Evolutionary conservation across 2,329 filamentous ascomycete species (phyloP), one percentile per base, ranked within the genome.

Genomic region (Massarina eburnea): DNA sequence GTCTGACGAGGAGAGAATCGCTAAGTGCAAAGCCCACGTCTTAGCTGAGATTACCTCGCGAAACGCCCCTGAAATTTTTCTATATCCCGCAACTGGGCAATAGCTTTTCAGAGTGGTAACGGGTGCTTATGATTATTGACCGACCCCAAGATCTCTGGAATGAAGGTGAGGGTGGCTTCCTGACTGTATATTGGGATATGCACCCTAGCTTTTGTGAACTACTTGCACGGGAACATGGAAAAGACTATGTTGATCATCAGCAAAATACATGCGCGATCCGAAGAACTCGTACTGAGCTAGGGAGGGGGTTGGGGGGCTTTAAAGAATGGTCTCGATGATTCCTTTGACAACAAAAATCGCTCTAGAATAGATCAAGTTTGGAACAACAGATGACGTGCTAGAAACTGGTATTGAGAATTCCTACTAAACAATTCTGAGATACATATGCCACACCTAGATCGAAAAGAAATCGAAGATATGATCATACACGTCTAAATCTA

Each of bases 111-210:
- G 24, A 29, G 43, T 52, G 44, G 46, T 26, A 49, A 20, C 29
- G 43, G 17, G 38, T 33, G 20, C 27, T 49, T 40, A 18, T 52
- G 10, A 47, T 52, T 14, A 47, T 49, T 12, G 46, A 49, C 27
- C 26, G 12, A 35, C 39, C 43, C 2, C 27, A 49, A 43, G 39
- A 42, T 40, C 46, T 32, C 34, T 52, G 41, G 49, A 43, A 49
- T 45, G 17, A 47, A 24, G 41, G 18, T 29, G 35, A 49, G 41
- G 41, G 38, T 14, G 49, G 44, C 17, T 49, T 52, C 35, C 41
- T 52, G 21, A 41, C 41, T 49, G 46, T 52, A 29, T 49, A 49
- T 45, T 52, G 44, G 49, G 44, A 45, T 45, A 1, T 10, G 41
- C 15, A 30, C 30, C 36, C 41, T 8, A 30, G 30, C 6, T 41